Base-by-base conservation (phyloP, 1,284 basidiomycete genomes). In the Cryptococcus maquisensis region DNA sequence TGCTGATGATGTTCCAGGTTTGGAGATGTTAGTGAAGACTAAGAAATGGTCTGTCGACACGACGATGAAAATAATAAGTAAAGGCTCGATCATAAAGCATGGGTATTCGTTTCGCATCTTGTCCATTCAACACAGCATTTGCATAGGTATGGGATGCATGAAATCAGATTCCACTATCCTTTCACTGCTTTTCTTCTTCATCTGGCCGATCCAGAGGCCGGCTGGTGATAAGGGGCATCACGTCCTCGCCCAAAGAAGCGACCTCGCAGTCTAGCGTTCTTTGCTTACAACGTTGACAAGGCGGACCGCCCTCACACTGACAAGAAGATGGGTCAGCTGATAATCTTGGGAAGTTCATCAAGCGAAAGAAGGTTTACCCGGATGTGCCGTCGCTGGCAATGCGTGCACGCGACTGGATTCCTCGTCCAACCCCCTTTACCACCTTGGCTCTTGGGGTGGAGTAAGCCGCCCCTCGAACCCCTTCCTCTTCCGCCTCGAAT, bases 21-120 rank as follows among this genome's bases (percentile, higher is more conserved):
- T 51, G 70, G 70, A 37, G 70, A 72, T 52, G 70, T 72, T 52
- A 70, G 68, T 45, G 70, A 70, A 57, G 70, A 72, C 51, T 70
- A 66, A 39, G 18, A 24, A 7, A 15, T 26, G 16, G n/a, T 23
- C 18, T 46, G 44, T 36, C 20, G n/a, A n/a, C 28, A 37, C 13
- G 10, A 35, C 12, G 15, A 18, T 36, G n/a, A 47, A 47, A 36
- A 47, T 20, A 36, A 15, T 9, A n/a, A 47, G 36, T 13, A 10
- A 35, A 20, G 26, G 8, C 15, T 37, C 20, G 35, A 37, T 20
- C 28, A 47, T 36, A 47, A 35, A 18, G 1, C 35, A 37, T 15
- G 18, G 10, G 35, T n/a, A 28, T 23, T 35, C 46, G 18, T 37
- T 37, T 28, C 35, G 35, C 35, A 21, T 47, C 26, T 20, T 20